Percentiles rank a stretch among this genome's conserved stretches.
These are phyloP conservation scores for Dactylellina parvicollis DNA, from an alignment of 2,329 filamentous ascomycete species.

Conservation along the genomic window DNA sequence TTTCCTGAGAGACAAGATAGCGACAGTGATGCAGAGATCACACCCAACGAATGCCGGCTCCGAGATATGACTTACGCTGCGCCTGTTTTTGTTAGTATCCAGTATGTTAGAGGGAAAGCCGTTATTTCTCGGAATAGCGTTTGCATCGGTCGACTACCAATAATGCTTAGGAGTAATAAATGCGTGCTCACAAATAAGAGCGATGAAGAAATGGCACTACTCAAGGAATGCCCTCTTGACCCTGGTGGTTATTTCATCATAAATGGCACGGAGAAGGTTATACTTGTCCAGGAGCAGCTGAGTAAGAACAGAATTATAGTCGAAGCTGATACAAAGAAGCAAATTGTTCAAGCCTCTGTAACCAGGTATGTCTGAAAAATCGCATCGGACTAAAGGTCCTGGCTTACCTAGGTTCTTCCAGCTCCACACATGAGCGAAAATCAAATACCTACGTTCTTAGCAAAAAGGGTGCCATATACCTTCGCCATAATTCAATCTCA, in stretches of 20 bases:
- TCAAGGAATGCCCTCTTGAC: slow-evolving; percentile 95
- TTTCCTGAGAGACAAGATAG: slow-evolving; percentile 79
- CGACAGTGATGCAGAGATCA: slow-evolving; percentile 77
- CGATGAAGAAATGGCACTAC: slow-evolving; percentile 85
- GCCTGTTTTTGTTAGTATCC: slow-evolving; percentile 90
- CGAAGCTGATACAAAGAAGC: slow-evolving; percentile 90
- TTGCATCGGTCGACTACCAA: slow-evolving; percentile 86
- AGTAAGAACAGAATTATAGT: slow-evolving; percentile 99
- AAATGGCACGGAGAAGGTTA: slow-evolving; percentile 97
- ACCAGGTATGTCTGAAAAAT: slow-evolving; percentile 67
- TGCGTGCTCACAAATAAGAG: slow-evolving; percentile 85
- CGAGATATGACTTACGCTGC: slow-evolving; percentile 98
- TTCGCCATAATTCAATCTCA: slow-evolving; percentile 91
- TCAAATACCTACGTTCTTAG: slow-evolving; percentile 96
- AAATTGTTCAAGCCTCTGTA: slow-evolving; percentile 91
- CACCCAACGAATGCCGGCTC: slow-evolving; percentile 94
- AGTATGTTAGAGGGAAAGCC: slow-evolving; percentile 83
- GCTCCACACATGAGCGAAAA: slow-evolving; percentile 96
- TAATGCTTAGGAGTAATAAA: slow-evolving; percentile 96
- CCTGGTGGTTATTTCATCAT: slow-evolving; percentile 98
- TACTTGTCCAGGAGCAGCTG: slow-evolving; percentile 95
- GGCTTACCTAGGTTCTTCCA: slow-evolving; percentile 60
- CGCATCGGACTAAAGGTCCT: slow-evolving; percentile 2
- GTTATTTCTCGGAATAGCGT: slow-evolving; percentile 78
- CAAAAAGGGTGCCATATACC: slow-evolving; percentile 89